Base-by-base conservation (phyloP, 495 filamentous ascomycete species). In the Trichocladium antarcticum region DNA sequence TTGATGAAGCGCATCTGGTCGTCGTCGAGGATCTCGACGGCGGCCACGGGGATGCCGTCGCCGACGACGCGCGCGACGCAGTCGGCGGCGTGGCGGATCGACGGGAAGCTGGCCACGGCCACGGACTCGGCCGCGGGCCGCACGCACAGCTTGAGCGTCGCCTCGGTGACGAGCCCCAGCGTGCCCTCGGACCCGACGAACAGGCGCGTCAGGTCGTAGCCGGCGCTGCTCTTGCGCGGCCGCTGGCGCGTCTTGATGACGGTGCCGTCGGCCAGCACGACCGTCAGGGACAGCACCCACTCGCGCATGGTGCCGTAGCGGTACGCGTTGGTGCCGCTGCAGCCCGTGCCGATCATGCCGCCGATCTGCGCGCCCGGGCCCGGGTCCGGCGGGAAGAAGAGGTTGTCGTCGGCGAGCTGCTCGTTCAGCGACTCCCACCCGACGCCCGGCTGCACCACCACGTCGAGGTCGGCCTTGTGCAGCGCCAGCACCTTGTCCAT, bases 261-360 rank as follows among this genome's bases (percentile, higher is more conserved):
- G 6, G 83, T 86, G 36, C 92, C 90, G 63, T 98, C 89, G 4
- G 90, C 89, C 35, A 96, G 71, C 0, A 98, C 92, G 10, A 95
- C 87, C 0, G 90, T 98, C 20, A 98, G 69, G 39, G 79, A 83
- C 21, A 96, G 69, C 0, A 96, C 90, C 88, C 89, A 96, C 58
- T 97, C 90, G 53, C 86, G 81, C 90, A 96, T 97, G 0, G 90
- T 95, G 1, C 90, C 90, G 61, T 95, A 97, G 20, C 87, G 75
- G 58, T 93, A 89, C 14, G 90, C 83, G 64, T 97, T 95, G 27
- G 90, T 97, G 29, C 90, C 90, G 51, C 79, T 84, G 73, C 90
- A 96, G 27, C 89, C 89, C 0, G 90, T 96, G 0, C 86, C 89
- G 11, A 96, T 80, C 90, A 97, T 97, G 35, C 90, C 90, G 32